These are phyloP conservation scores for Pleodorina starrii DNA, from an alignment of 139 green algal species.

Conservation along the genomic window DNA sequence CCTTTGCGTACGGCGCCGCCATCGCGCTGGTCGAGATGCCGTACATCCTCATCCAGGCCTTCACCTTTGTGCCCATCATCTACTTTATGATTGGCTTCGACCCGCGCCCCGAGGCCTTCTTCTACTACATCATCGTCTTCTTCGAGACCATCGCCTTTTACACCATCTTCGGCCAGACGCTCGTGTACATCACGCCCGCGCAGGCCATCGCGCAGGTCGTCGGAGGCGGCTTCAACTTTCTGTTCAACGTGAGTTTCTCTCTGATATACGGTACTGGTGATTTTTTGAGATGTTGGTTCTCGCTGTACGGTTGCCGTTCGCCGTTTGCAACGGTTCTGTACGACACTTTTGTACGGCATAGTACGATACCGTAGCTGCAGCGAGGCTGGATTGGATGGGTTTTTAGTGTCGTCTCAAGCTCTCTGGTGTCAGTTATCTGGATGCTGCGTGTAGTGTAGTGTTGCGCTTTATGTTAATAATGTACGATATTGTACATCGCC, in stretches of 20 bases:
- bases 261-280: no score
- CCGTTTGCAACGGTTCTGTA: no score
- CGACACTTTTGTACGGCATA: no score
- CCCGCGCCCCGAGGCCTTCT: slow-evolving; percentile 29
- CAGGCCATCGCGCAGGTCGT: slow-evolving; percentile 61
- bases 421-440: no score
- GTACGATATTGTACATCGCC: no score
- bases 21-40: slow-evolving; percentile 70
- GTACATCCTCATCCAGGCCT: slow-evolving; percentile 64
- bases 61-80: slow-evolving; percentile 72
- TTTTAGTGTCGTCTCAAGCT: no score
- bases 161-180: slow-evolving; percentile 68
- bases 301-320: no score
- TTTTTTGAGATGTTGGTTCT: no score
- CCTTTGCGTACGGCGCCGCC: slow-evolving; percentile 60
- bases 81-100: slow-evolving; percentile 76
- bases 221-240: slow-evolving; percentile 56
- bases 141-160: slow-evolving; percentile 64
- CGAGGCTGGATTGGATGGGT: no score
- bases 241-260: slow-evolving; percentile 57
- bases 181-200: slow-evolving; percentile 69
- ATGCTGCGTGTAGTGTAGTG: no score
- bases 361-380: no score
- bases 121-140: slow-evolving; percentile 64
- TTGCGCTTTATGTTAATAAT: no score